phyloP scores from a whole-genome alignment of 1,284 basidiomycete species.

The Earliella scabrosa region DNA sequence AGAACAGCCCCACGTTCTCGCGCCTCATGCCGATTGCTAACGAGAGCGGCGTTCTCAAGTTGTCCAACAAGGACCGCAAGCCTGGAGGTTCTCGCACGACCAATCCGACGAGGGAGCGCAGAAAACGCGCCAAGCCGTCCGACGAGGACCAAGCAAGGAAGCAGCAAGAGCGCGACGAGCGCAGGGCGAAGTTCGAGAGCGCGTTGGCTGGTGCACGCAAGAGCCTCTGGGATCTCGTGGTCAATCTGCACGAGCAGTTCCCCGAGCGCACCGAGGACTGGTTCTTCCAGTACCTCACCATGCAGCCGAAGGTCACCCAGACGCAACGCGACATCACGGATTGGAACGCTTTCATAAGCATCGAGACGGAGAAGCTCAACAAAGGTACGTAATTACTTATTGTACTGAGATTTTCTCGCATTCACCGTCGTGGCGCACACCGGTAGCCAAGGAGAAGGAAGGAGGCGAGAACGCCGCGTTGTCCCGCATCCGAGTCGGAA shows the following conservation, averaged over 20 bases:
- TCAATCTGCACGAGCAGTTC: not conserved
- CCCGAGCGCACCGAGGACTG: not conserved
- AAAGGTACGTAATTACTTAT: too few relatives aligned
- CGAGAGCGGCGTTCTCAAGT: not conserved
- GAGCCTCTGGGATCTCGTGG: not conserved
- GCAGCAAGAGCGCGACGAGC: not conserved
- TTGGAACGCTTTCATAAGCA: slow-evolving; percentile 6
- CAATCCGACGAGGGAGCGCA: not conserved
- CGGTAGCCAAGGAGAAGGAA: too few relatives aligned
- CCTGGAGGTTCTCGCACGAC: not conserved
- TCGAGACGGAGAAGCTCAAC: not conserved
- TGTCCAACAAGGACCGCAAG: not conserved
- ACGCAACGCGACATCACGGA: not conserved
- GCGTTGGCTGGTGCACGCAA: not conserved
- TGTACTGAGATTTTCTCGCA: too few relatives aligned
- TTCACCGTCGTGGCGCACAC: too few relatives aligned
- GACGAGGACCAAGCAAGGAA: not conserved
- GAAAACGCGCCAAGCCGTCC: not conserved
- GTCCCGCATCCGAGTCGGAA: too few relatives aligned
- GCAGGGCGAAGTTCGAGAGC: not conserved
- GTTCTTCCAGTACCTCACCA: not conserved
- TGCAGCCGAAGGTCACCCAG: not conserved
- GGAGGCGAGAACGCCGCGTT: too few relatives aligned
- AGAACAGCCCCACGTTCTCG: too few relatives aligned
- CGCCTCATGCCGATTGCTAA: not conserved